phyloP scores from a whole-genome alignment of 331 rosid species.

The Cydonia oblonga region DNA sequence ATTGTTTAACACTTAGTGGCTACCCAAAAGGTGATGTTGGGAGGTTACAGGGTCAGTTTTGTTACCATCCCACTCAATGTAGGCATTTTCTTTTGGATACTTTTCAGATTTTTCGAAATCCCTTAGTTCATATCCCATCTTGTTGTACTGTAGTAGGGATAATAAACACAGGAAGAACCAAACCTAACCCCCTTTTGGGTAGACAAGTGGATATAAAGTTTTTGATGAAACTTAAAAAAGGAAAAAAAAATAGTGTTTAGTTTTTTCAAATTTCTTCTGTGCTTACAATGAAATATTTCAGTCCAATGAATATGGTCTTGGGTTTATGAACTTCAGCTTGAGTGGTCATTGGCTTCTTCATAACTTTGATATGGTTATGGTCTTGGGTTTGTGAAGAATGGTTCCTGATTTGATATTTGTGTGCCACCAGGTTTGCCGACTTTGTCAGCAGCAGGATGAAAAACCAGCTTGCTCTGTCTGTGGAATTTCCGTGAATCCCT shows the following conservation, averaged over 20 bases:
- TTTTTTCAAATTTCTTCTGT: too few relatives aligned
- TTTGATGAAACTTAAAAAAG: too few relatives aligned
- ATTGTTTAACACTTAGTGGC: neutral
- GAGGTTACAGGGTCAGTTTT: neutral
- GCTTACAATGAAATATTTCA: too few relatives aligned
- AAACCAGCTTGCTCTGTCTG: conserved; percentile 66
- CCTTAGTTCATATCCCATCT: neutral
- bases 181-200: neutral
- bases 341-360: neutral
- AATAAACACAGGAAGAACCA: neutral
- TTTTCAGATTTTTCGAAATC: neutral
- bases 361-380: neutral
- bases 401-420: conserved; percentile 14
- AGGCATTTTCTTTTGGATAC: neutral
- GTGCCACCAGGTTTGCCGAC: conserved; percentile 62
- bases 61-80: neutral
- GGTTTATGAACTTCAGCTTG: neutral
- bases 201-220: neutral
- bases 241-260: too few relatives aligned
- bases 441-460: conserved; percentile 81
- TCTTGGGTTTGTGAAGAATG: neutral
- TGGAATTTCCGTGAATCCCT: conserved; percentile 70
- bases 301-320: neutral
- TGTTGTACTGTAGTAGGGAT: neutral
- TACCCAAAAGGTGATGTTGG: neutral